Percentiles rank a stretch among this genome's conserved stretches.
phyloP scores from a whole-genome alignment of 306 rosid genomes.

The Glycyrrhiza uralensis region DNA sequence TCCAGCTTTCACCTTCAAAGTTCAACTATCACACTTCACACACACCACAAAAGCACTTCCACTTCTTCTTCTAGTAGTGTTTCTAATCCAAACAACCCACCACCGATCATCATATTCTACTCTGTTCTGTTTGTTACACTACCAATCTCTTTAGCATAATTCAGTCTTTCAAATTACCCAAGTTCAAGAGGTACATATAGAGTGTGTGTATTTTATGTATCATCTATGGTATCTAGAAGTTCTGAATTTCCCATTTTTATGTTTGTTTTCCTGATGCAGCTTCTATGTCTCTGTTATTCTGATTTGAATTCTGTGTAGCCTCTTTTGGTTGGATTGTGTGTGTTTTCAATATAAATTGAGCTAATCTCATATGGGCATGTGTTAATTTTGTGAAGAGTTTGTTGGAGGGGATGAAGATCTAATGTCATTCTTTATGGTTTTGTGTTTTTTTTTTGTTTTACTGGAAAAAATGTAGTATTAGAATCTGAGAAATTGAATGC shows the following conservation, averaged over 20 bases:
- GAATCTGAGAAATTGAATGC: constrained; percentile 20
- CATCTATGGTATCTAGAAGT: constrained; percentile 2
- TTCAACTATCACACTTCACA: constrained; percentile 46
- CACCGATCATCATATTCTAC: constrained; percentile 29
- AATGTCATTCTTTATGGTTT: constrained; percentile 13
- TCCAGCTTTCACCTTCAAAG: constrained; percentile 38
- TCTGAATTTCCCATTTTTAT: constrained; percentile 30
- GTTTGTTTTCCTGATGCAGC: constrained; percentile 16
- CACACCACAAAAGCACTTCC: constrained; percentile 29
- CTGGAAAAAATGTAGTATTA: constrained; percentile 6
- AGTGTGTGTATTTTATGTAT: constrained; percentile 21
- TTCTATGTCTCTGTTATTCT: constrained; percentile 7
- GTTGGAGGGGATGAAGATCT: constrained; percentile 25
- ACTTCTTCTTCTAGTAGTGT: constrained; percentile 33
- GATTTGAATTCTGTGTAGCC: constrained; percentile 30
- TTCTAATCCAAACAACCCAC: constrained; percentile 49
- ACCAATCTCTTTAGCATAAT: constrained; percentile 31
- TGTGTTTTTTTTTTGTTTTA: not conserved
- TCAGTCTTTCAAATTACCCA: constrained; percentile 30
- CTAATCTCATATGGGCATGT: constrained; percentile 29
- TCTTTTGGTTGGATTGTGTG: too few relatives aligned
- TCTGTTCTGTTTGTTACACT: too few relatives aligned
- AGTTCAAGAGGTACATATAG: constrained; percentile 25
- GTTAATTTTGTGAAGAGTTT: constrained; percentile 13
- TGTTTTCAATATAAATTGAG: constrained; percentile 12